Evolutionary conservation across 768 basidiomycete genomes (phyloP), one percentile per base, ranked within the genome.

Genomic region (Tylopilus vinaceipallidus): DNA sequence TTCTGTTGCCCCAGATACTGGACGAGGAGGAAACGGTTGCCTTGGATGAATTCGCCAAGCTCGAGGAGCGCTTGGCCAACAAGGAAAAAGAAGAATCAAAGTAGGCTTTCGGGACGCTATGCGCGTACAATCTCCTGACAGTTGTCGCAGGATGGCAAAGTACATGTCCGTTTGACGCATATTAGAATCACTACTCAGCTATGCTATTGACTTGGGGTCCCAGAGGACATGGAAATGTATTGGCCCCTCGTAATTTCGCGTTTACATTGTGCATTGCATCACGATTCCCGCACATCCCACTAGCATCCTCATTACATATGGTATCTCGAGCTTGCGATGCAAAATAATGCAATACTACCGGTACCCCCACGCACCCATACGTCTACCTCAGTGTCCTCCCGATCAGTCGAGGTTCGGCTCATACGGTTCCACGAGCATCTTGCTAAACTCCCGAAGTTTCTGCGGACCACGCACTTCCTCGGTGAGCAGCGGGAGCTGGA

Each of bases 391-490:
- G n/a, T n/a, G n/a, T 19, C 39, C n/a, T 10, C 6, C 40, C 38
- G 38, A n/a, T 58, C 45, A 69, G 35, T 63, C 63, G 6, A 66
- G 37, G 10, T 54, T 44, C 17, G 91, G 83, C 3, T 74, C 73
- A 65, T 88, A 94, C 4, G 92, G 90, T 59, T 83, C 77, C 37
- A 94, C 83, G 17, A 95, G 79, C 90, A 95, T 91, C 72, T 85
- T 82, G 70, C 91, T 93, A 65, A 98, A 98, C 65, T 91, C 86
- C 62, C 86, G 84, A 51, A 99, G 80, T 73, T 91, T 95, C 69
- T 93, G 88, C 0, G 92, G 91, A 5, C 97, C 97, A 60, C 97
- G 81, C 4, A 98, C 95, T 71, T 98, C 97, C 66, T 98, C 95
- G 5, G 94, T 97, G 46, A 98, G 81, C 30, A 99, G 73, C 3